Evolutionary conservation across 768 basidiomycete genomes (phyloP), one percentile per base, ranked within the genome.

Genomic region (Mycena amicta): DNA sequence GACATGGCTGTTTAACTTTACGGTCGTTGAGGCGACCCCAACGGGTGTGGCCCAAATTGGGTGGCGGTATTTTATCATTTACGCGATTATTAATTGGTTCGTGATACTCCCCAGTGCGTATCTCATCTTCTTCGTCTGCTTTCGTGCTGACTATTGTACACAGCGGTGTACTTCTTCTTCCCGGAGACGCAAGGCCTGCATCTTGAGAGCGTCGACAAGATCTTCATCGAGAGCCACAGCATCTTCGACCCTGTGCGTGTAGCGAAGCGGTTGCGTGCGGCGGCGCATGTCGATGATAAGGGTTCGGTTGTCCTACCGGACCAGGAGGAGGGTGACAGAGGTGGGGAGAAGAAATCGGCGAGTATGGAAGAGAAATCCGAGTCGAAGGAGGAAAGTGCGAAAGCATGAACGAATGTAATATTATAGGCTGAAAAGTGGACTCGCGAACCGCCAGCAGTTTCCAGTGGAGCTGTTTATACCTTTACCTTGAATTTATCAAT

Each of bases 181-280:
- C 62, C 62, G 1, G 62, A 63, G 56, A 63, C 62, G 23, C 62
- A 63, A 29, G 62, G 62, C 15, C 56, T 63, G 3, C 62, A 63
- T 25, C 62, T 63, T 15, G 62, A 64, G 39, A 60, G 62, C 26
- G 59, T 64, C 6, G 62, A 64, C 56, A 55, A 45, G 6, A 64
- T 64, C 28, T 64, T 64, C 56, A 26, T 64, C 25, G 62, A 60
- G 53, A 64, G 62, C 30, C 60, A 58, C 41, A 52, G 15, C 46
- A 57, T 64, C 3, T 47, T 60, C 41, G 59, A 64, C 31, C 62
- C 62, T 3, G 62, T 64, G 1, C 59, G 62, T 2, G 59, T 60
- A 4, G 62, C 56, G 39, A 57, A 55, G 43, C 16, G 37, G 23
- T 39, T 64, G 37, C 58, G 62, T 12, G 47, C 26, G 53, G 56